Base-by-base conservation (phyloP, 2,329 filamentous ascomycete genomes). In the Leptodontidium sp. region DNA sequence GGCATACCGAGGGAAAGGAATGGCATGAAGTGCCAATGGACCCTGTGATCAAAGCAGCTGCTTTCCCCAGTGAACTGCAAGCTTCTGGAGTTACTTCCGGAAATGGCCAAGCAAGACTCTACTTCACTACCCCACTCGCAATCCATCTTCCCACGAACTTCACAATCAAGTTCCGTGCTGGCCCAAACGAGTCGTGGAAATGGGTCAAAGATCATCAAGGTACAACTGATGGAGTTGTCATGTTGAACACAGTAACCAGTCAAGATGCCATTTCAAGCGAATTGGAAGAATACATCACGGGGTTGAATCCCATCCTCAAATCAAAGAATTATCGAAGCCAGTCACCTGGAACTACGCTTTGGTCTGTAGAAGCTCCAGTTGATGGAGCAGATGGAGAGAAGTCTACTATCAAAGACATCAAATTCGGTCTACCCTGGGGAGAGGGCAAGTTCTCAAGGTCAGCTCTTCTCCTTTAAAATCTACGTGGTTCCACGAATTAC, bases 171-270 rank as follows among this genome's bases (percentile, higher is more conserved):
- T 93, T 91, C 75, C 86, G 91, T 32, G 81, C 84, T 59, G 79
- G 78, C 4, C 75, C 79, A 32, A 77, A 84, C 26, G 80, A 86
- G 35, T 80, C 84, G 1, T 95, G 92, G 92, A 87, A 84, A 75
- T 94, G 92, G 91, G 85, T 87, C 45, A 87, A 88, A 69, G 88
- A 93, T 72, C 86, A 88, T 68, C 86, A 87, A 65, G 87, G 86
- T 1, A 79, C 88, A 1, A 82, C 82, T 15, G 91, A 95, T 75
- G 92, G 91, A 4, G 80, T 84, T 15, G 79, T 92, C 17, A 79
- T 91, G 65, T 82, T 90, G 69, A 84, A 84, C 73, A 77, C 76
- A 65, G 73, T 73, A 53, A 76, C 76, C 61, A 71, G 73, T 65
- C 70, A 65, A 67, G 69, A 73, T 32, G 43, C 62, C 4, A 71